These are phyloP conservation scores for Chlorella sp. DNA, from an alignment of 139 green algal species.

Conservation along the genomic window DNA sequence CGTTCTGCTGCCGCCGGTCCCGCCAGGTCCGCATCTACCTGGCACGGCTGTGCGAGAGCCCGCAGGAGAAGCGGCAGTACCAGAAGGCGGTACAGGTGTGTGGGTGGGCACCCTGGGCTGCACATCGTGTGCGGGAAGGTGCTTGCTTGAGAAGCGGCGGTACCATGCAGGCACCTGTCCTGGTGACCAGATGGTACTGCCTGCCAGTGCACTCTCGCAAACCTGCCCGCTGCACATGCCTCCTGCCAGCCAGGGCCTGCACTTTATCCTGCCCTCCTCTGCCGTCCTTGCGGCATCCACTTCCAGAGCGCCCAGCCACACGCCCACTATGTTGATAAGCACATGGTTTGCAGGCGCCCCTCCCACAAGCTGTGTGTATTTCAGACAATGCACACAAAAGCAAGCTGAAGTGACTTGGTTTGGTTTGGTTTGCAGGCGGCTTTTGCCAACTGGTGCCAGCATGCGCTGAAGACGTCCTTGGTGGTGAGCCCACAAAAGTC, in stretches of 20 bases:
- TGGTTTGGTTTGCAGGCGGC: neutral
- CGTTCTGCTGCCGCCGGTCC: neutral
- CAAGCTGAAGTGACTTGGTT: no score
- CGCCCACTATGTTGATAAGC: no score
- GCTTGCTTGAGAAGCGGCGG: neutral
- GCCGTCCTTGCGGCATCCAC: no score
- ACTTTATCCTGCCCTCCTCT: neutral
- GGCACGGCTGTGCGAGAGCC: slow-evolving; percentile 16
- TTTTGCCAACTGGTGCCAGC: slow-evolving; percentile 16
- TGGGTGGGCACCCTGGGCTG: neutral
- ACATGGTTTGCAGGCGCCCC: no score
- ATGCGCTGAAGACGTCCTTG: neutral
- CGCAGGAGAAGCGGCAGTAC: slow-evolving; percentile 34
- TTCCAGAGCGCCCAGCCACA: no score
- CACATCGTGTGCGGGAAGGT: neutral
- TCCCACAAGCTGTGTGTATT: no score
- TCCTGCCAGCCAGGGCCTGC: no score
- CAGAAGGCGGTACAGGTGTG: neutral
- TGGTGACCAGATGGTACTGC: no score
- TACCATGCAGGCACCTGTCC: neutral
- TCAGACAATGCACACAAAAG: no score
- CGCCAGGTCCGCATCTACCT: slow-evolving; percentile 26
- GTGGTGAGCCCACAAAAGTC: slow-evolving; percentile 18
- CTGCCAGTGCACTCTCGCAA: no score
- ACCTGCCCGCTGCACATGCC: neutral